phyloP scores from a whole-genome alignment of 345 rosid genomes.

The Eucalyptus pauciflora region DNA sequence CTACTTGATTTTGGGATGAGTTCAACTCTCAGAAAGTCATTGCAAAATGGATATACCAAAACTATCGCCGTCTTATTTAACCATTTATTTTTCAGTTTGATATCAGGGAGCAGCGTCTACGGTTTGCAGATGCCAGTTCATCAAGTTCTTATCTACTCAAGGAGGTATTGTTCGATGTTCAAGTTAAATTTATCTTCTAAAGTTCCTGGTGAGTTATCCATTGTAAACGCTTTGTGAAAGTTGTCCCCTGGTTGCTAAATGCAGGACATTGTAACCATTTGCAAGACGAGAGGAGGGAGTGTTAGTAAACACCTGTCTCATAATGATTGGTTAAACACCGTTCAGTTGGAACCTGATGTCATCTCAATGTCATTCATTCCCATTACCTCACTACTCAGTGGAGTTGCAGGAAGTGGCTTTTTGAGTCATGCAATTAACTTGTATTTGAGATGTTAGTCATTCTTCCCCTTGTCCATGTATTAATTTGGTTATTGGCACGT shows the following conservation, averaged over 20 bases:
- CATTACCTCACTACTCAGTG: slow-evolving; percentile 81
- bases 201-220: neutral
- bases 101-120: slow-evolving; percentile 67
- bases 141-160: slow-evolving; percentile 77
- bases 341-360: slow-evolving; percentile 84
- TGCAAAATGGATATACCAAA: neutral
- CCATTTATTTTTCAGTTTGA: slow-evolving; percentile 45
- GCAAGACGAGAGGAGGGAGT: slow-evolving; percentile 92
- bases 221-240: neutral
- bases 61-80: neutral
- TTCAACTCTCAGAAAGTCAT: neutral
- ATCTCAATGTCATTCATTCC: slow-evolving; percentile 91
- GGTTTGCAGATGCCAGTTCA: slow-evolving; percentile 60
- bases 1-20: neutral
- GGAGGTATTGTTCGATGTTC: slow-evolving; percentile 38
- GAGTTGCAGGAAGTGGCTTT: slow-evolving; percentile 92
- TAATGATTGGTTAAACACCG: slow-evolving; percentile 81
- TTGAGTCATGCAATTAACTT: slow-evolving; percentile 96
- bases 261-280: slow-evolving; percentile 63
- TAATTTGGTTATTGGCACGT: neutral
- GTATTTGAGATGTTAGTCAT: slow-evolving; percentile 72
- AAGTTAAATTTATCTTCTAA: neutral
- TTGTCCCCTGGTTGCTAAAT: neutral
- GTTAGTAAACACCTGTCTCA: slow-evolving; percentile 51
- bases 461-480: neutral